Percentiles rank a stretch among this genome's conserved stretches.
Conservation (phyloP, 2,329 filamentous ascomycete genomes). For the Aspergillus candidus region DNA sequence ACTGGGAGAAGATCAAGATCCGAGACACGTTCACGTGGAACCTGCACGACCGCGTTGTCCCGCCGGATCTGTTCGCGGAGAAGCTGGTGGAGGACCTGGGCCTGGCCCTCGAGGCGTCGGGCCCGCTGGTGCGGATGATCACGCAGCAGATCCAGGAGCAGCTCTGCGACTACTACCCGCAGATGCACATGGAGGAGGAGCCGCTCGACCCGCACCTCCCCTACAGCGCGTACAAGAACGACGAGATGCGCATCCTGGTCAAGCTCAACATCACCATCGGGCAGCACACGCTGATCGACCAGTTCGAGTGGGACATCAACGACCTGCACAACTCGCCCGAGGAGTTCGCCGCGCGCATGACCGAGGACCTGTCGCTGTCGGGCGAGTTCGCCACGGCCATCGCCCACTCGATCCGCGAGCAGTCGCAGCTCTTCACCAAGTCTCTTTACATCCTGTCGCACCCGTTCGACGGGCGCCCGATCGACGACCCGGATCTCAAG, state of each 20-base stretch:
- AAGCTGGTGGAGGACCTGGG: slow-evolving; percentile 82
- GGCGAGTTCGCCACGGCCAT: slow-evolving; percentile 97
- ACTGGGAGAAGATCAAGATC: slow-evolving; percentile 90
- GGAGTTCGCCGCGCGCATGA: slow-evolving; percentile 86
- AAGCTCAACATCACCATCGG: slow-evolving; percentile 98
- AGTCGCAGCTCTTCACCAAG: slow-evolving; percentile 87
- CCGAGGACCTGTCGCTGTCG: slow-evolving; percentile 79
- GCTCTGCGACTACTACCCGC: slow-evolving; percentile 86
- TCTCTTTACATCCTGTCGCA: slow-evolving; percentile 90
- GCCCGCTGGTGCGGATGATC: slow-evolving; percentile 56
- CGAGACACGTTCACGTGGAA: slow-evolving; percentile 99
- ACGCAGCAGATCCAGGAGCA: slow-evolving; percentile 75
- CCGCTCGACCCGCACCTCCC: slow-evolving; percentile 82
- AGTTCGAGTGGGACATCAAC: slow-evolving; percentile 99
- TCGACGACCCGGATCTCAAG: slow-evolving; percentile 86
- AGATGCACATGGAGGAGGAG: slow-evolving; percentile 83
- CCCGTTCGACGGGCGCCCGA: slow-evolving; percentile 85
- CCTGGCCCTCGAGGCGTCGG: slow-evolving; percentile 62
- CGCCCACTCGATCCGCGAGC: slow-evolving; percentile 94
- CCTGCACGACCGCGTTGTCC: slow-evolving; percentile 78
- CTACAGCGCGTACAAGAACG: slow-evolving; percentile 93
- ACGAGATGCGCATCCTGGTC: slow-evolving; percentile 94
- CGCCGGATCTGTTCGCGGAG: slow-evolving; percentile 74
- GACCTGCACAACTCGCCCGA: slow-evolving; percentile 90
- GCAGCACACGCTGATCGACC: slow-evolving; percentile 85